Evolutionary conservation across 495 filamentous ascomycete genomes (phyloP).

Genomic region (Parathielavia appendiculata): DNA sequence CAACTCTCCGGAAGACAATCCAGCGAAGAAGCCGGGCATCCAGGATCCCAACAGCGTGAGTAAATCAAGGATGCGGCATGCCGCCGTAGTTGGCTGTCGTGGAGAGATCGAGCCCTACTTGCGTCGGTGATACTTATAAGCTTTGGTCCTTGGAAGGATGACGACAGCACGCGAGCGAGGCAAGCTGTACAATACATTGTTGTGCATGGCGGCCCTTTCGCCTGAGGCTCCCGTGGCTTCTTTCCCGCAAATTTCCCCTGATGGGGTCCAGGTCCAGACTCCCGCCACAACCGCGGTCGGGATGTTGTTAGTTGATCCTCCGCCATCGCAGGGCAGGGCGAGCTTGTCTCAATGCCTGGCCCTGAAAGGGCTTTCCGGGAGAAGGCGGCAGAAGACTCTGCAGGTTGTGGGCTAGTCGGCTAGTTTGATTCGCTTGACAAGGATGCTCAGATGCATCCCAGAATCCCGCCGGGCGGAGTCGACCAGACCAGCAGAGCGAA

Average conservation of each 20-base stretch:
- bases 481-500: background rate
- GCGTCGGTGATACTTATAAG: background rate
- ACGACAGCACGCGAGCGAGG: background rate
- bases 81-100: background rate
- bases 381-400: slow-evolving; percentile 28
- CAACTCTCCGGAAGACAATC: slow-evolving; percentile 4
- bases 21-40: background rate
- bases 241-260: background rate
- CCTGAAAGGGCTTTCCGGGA: slow-evolving; percentile 18
- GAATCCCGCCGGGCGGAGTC: background rate
- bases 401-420: slow-evolving; percentile 16
- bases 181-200: background rate
- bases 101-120: background rate
- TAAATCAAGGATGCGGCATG: background rate
- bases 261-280: background rate
- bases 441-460: background rate
- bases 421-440: slow-evolving; percentile 18
- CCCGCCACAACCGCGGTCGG: background rate
- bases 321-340: background rate
- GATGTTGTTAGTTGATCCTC: slow-evolving; percentile 12
- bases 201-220: background rate
- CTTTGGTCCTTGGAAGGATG: background rate
- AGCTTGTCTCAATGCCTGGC: slow-evolving; percentile 1
- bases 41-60: no score
- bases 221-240: slow-evolving; percentile 8